phyloP scores from a whole-genome alignment of 441 rosid species.

The Arabidopsis lyrata region DNA sequence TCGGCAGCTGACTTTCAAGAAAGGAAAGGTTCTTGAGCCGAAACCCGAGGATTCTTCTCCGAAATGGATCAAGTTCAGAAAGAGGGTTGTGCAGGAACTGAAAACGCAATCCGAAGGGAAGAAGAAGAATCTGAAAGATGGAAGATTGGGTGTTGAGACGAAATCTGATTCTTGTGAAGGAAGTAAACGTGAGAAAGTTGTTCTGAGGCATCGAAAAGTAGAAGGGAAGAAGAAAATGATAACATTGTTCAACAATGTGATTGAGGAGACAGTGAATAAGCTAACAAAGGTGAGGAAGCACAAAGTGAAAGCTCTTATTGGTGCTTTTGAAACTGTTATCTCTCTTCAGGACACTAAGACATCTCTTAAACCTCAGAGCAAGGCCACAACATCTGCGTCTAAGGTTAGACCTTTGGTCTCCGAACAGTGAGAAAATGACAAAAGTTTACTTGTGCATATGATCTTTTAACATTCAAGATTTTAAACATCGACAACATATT shows the following conservation, averaged over 20 bases:
- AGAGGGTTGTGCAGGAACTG: slow-evolving; percentile 27
- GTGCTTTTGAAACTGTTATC: slow-evolving; percentile 67
- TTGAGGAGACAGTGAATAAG: slow-evolving; percentile 60
- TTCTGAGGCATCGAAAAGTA: slow-evolving; percentile 45
- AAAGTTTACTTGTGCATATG: slow-evolving; percentile 30
- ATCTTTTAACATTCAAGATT: slow-evolving; percentile 21
- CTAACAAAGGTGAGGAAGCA: slow-evolving; percentile 51
- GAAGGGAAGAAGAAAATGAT: slow-evolving; percentile 44
- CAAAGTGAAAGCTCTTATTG: slow-evolving; percentile 69
- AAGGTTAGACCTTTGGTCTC: slow-evolving; percentile 40
- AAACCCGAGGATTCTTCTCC: slow-evolving; percentile 47
- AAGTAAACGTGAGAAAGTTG: slow-evolving; percentile 38
- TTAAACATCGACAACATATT: neutral
- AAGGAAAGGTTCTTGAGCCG: slow-evolving; percentile 51
- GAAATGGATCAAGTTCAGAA: slow-evolving; percentile 48
- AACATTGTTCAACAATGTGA: slow-evolving; percentile 55
- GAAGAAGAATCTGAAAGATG: slow-evolving; percentile 28
- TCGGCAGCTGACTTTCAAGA: slow-evolving; percentile 46
- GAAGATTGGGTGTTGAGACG: neutral
- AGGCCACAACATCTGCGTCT: slow-evolving; percentile 39
- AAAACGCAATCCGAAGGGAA: slow-evolving; percentile 29
- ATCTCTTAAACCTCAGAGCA: slow-evolving; percentile 25
- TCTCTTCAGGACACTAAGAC: slow-evolving; percentile 56
- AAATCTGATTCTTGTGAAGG: slow-evolving; percentile 23
- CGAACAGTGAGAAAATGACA: slow-evolving; percentile 14